A percentile compares a stretch with the other conserved stretches of the same genome.
phyloP scores from a whole-genome alignment of 805 yeast species.

The Candida ovalis region DNA sequence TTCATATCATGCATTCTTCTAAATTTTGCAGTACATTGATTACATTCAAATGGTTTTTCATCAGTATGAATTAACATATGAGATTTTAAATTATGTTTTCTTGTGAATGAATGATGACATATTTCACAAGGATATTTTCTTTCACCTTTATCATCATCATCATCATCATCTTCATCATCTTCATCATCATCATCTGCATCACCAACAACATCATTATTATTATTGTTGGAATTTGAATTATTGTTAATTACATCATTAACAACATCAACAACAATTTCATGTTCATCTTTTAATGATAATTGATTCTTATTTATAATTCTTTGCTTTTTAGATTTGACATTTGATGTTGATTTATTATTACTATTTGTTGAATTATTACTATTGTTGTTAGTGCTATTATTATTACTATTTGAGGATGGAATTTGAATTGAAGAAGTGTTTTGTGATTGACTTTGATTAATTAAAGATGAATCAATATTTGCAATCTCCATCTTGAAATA shows the following conservation, averaged over 20 bases:
- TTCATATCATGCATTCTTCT: constrained; percentile 73
- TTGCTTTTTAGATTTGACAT: not conserved
- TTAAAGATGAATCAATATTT: not conserved
- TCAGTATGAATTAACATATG: constrained; percentile 67
- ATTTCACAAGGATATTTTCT: constrained; percentile 49
- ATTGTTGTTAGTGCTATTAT: too few species aligned
- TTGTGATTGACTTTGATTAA: not conserved
- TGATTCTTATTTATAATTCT: not conserved
- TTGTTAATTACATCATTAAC: too few species aligned
- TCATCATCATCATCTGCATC: not conserved
- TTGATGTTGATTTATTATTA: not conserved
- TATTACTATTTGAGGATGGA: constrained; percentile 3
- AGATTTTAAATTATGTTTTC: constrained; percentile 71
- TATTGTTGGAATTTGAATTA: too few species aligned
- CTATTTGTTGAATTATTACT: constrained; percentile 6
- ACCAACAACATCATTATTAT: not conserved
- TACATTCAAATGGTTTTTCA: constrained; percentile 60
- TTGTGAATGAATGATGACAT: constrained; percentile 62
- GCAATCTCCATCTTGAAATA: not conserved
- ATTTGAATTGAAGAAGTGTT: constrained; percentile 2
- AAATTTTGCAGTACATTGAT: constrained; percentile 57
- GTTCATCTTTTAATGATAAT: constrained; percentile 1
- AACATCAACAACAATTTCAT: not conserved
- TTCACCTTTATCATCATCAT: constrained; percentile 17
- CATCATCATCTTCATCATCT: constrained; percentile 12